Conservation (phyloP, 2,329 filamentous ascomycete genomes). For the Pseudogymnoascus sp. region DNA sequence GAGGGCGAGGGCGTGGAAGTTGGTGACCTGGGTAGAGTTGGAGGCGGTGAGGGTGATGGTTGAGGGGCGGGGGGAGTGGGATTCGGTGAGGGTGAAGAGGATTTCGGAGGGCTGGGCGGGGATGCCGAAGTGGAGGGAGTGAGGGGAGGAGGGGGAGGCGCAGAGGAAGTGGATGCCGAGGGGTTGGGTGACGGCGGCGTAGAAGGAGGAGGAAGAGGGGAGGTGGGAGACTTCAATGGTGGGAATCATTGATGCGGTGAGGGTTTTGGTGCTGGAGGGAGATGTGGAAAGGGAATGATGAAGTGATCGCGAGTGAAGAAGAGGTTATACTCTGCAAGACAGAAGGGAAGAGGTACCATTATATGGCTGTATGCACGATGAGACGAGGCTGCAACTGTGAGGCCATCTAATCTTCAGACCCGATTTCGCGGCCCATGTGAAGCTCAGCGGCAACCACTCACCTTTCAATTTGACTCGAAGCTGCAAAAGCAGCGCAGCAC, state of each 20-base stretch:
- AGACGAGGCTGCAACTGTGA: constrained; percentile 1
- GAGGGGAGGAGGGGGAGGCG: constrained; percentile 19
- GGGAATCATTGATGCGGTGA: constrained; percentile 29
- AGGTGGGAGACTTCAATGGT: constrained; percentile 64
- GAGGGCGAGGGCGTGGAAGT: constrained; percentile 54
- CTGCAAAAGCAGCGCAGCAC: constrained; percentile 4
- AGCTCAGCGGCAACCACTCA: background rate
- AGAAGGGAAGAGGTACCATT: constrained; percentile 7
- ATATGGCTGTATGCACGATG: constrained; percentile 4
- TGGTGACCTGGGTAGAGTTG: constrained; percentile 55
- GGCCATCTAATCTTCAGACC: constrained; percentile 1
- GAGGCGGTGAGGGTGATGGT: constrained; percentile 60
- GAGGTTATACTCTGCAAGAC: background rate
- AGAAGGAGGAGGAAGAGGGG: constrained; percentile 74
- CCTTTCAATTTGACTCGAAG: background rate
- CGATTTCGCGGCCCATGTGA: background rate
- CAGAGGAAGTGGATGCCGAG: constrained; percentile 65
- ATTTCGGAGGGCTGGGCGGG: constrained; percentile 26
- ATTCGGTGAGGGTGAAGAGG: constrained; percentile 38
- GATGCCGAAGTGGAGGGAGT: constrained; percentile 33
- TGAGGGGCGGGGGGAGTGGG: constrained; percentile 35
- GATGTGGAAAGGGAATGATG: constrained; percentile 19
- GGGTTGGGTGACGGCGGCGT: constrained; percentile 68
- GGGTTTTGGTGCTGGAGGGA: constrained; percentile 9
- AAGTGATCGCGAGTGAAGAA: background rate